Evolutionary conservation across 169 alveolate genomes (phyloP).

Genomic region (Cryptosporidium tyzzeri): DNA sequence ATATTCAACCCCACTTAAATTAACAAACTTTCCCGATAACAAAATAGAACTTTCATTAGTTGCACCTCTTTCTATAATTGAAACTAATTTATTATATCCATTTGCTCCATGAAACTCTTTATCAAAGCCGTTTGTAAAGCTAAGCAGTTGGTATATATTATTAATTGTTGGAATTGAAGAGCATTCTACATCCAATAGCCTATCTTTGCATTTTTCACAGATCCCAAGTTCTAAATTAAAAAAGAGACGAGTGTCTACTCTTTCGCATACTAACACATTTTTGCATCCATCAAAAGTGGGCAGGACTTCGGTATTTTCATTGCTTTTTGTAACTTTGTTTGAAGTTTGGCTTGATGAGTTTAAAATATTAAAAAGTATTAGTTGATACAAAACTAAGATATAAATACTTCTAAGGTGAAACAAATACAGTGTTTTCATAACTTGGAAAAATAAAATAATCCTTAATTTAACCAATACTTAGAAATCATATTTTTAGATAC

Average conservation of each 20-base stretch:
- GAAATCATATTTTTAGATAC: neutral
- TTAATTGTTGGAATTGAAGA: slow-evolving; percentile 1
- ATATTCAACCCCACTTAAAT: slow-evolving; percentile 10
- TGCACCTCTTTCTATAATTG: neutral
- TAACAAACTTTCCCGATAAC: slow-evolving; percentile 12
- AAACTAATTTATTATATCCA: neutral
- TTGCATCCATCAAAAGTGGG: neutral
- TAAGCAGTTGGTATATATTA: neutral
- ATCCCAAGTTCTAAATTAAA: neutral
- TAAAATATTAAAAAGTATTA: neutral
- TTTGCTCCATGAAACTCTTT: neutral
- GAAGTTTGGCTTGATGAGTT: neutral
- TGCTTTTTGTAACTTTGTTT: neutral
- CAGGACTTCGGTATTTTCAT: neutral
- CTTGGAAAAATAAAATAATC: neutral
- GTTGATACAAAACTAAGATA: neutral
- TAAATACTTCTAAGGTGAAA: neutral
- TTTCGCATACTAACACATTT: neutral
- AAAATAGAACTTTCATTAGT: neutral
- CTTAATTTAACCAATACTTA: neutral
- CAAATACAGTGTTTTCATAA: neutral
- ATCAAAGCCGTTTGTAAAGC: slow-evolving; percentile 13
- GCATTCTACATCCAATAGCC: neutral
- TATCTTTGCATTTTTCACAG: neutral
- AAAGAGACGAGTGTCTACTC: neutral